Evolutionary conservation across 2,329 filamentous ascomycete genomes (phyloP), one percentile per base, ranked within the genome.

Genomic region (Gnomoniopsis smithogilvyi): DNA sequence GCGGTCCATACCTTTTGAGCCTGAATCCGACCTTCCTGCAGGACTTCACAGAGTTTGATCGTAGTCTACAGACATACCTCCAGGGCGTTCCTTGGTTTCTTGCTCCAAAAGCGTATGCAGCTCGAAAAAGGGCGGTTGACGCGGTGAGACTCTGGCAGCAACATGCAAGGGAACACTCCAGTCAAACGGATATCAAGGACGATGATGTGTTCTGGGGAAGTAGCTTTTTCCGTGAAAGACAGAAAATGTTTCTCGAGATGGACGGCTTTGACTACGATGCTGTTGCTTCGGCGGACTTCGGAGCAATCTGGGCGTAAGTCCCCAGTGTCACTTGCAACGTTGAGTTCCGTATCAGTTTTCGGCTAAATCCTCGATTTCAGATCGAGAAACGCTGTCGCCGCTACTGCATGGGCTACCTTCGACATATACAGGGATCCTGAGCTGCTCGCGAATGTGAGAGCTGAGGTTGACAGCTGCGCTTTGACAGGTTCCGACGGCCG

Each of bases 291-390:
- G 56, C 64, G 33, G 67, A 67, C 51, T 66, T 68, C 34, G 65
- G 66, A 19, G 64, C 64, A 52, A 67, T 67, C 60, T 68, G 65
- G 67, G 66, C 66, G 67, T 68, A 64, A 64, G 66, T 56, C 56
- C 50, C 7, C 43, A 17, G 26, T 30, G 8, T 30, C 26, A 30
- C 26, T 8, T 30, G 26, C 26, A 30, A 8, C 26, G 26, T 30
- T 30, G 26, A 30, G 6, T 1, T 54, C 54, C 2, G 38, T n/a
- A 62, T 3, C 22, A 15, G 30, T 49, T 6, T 34, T 6, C 15
- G 34, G 36, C 63, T 67, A 50, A 65, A 19, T 41, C 3, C 17
- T 54, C n/a, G 53, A 8, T 26, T 46, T 48, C 21, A 69, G 66
- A 22, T 62, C 58, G 55, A 64, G 64, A 10, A 66, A 68, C 55